Evolutionary conservation across 371 early-diverging fungal species (phyloP).

Genomic region (Encephalitozoon hellem): DNA sequence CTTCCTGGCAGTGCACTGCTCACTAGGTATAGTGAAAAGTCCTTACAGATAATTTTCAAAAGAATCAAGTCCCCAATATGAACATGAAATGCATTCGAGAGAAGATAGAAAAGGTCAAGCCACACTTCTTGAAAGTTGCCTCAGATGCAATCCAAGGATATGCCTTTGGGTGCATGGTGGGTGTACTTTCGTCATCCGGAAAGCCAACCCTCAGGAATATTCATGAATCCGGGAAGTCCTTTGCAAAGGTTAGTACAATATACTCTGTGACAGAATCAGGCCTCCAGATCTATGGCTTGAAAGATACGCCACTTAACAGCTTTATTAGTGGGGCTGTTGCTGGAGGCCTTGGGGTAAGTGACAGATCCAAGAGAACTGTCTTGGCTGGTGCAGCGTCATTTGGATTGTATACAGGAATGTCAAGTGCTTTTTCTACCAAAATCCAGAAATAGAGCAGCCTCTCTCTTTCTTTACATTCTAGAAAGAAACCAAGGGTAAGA

Average conservation of each 20-base stretch:
- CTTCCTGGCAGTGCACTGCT: not conserved
- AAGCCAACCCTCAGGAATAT: conserved; percentile 5
- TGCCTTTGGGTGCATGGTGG: conserved; percentile 51
- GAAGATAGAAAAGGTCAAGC: conserved; percentile 9
- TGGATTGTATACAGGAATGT: not conserved
- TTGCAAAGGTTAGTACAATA: conserved; percentile 44
- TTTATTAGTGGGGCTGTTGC: conserved; percentile 28
- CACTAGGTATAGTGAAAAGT: not conserved
- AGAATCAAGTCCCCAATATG: not conserved
- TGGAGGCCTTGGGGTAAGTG: conserved; percentile 33
- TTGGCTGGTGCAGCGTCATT: not conserved
- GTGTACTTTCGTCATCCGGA: conserved; percentile 27
- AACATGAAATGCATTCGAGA: conserved; percentile 1
- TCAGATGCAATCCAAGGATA: conserved; percentile 43
- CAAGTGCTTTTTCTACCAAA: not conserved
- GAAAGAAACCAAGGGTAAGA: not conserved
- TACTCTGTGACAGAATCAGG: conserved; percentile 45
- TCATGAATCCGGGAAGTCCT: conserved; percentile 46
- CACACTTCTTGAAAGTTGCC: conserved; percentile 26
- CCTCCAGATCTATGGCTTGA: conserved; percentile 8
- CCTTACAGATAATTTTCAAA: not conserved
- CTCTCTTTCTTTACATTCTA: not conserved
- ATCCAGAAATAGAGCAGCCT: not conserved
- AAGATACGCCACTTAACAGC: conserved; percentile 26
- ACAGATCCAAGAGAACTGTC: not conserved